A percentile compares a stretch with the other conserved stretches of the same genome.
These are phyloP conservation scores for Oryza rufipogon DNA, from an alignment of 176 grass and related monocot species.

Conservation along the genomic window DNA sequence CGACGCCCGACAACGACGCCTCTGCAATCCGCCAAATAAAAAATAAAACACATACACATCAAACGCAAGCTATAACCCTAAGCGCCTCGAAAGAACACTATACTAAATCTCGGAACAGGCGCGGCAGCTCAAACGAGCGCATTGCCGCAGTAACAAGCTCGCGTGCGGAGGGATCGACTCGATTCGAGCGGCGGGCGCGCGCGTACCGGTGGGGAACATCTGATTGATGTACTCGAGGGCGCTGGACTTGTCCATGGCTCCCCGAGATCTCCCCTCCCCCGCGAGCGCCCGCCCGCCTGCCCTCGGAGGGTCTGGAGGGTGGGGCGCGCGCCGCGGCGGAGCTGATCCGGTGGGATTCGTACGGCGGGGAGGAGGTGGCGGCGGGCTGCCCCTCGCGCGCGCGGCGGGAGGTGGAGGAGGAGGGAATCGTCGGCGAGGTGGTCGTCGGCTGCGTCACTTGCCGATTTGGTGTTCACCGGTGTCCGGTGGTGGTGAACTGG, in stretches of 20 bases:
- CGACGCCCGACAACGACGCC: constrained; percentile 88
- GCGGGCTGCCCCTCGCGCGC: constrained; percentile 6
- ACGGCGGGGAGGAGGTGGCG: neutral
- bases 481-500: constrained; percentile 24
- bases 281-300: constrained; percentile 20
- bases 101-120: neutral
- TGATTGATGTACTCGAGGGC: constrained; percentile 99
- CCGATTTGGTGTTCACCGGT: constrained; percentile 42
- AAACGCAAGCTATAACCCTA: constrained; percentile 25
- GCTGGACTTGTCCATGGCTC: constrained; percentile 91
- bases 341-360: constrained; percentile 26
- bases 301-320: constrained; percentile 43
- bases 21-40: constrained; percentile 49
- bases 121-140: constrained; percentile 41
- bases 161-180: constrained; percentile 29
- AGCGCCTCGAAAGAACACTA: neutral
- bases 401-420: neutral
- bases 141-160: constrained; percentile 31
- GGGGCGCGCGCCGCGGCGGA: neutral
- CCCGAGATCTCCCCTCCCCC: constrained; percentile 39
- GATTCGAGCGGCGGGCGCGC: neutral
- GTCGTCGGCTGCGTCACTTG: constrained; percentile 38
- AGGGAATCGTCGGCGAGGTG: constrained; percentile 47
- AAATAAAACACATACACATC: neutral
- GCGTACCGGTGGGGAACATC: constrained; percentile 92